Base-by-base conservation (phyloP, 2,329 filamentous ascomycete genomes). In the Fusarium sulawesiense region DNA sequence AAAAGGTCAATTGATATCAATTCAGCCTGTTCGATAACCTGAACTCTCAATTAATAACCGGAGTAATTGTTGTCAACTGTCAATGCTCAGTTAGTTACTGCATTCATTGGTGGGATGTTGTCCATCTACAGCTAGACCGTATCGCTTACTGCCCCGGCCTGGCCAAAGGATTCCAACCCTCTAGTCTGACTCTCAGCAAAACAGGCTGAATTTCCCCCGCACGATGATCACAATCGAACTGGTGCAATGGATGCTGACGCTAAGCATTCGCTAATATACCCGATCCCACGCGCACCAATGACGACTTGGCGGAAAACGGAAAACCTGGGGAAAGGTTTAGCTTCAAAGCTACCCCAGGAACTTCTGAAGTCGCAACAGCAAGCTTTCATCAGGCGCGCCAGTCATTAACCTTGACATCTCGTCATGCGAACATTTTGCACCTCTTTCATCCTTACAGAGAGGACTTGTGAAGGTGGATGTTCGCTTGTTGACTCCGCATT, bases 281-380 rank as follows among this genome's bases (percentile, higher is more conserved):
- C 68, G 29, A 56, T 32, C 20, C 21, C 64, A 70, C 50, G 50
- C 68, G 68, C 68, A 50, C 68, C 68, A 70, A 70, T 70, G 6
- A 47, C 27, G 27, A 34, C 8, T 18, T 37, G 14, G 12, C 46
- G 29, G 13, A 51, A 45, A 68, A 70, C 46, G 40, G 16, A 56
- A 57, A 71, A 70, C 64, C 68, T 70, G 68, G 68, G 68, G 68
- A 68, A 70, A 41, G 44, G 54, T 56, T 54, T 71, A 64, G 66
- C 57, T 54, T 32, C 53, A 37, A 61, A 51, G 45, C 37, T 53
- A 51, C 56, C 53, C 55, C 47, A 63, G 66, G 57, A 54, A 47
- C 48, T 54, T 49, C 60, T 42, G 32, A 32, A 37, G 48, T 49
- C 47, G 44, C 48, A 59, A 61, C 50, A 45, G 49, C 49, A 70